These are phyloP conservation scores for Malus hybrid DNA, from an alignment of 331 rosid species.

Conservation along the genomic window DNA sequence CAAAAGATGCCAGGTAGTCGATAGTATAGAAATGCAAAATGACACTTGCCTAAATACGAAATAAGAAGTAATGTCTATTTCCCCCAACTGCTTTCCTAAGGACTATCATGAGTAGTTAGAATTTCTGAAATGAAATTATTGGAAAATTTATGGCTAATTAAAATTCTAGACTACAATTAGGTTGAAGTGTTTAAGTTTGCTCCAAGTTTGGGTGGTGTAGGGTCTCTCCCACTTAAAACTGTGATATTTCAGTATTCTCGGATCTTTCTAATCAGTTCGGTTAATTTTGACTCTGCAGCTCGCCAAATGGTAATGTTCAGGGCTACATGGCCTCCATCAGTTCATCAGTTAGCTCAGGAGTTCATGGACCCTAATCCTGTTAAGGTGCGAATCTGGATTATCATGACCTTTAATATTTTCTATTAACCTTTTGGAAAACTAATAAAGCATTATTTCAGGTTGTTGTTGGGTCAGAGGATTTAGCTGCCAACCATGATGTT, in stretches of 20 bases:
- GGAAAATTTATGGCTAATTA: background rate
- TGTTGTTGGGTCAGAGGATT: conserved; percentile 95
- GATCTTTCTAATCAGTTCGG: background rate
- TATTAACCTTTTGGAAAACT: background rate
- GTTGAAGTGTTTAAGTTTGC: background rate
- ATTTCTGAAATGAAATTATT: background rate
- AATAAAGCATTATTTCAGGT: conserved; percentile 48
- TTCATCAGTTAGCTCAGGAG: conserved; percentile 90
- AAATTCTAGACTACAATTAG: background rate
- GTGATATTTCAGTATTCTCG: background rate
- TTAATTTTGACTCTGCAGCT: conserved; percentile 32
- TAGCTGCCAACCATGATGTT: conserved; percentile 96
- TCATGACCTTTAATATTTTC: conserved; percentile 5
- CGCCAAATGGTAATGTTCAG: conserved; percentile 99
- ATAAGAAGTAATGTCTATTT: background rate
- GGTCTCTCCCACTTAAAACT: no score
- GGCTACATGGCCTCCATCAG: conserved; percentile 89
- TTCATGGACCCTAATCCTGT: conserved; percentile 96
- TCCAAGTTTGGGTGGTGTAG: background rate
- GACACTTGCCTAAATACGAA: background rate
- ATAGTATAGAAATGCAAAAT: background rate
- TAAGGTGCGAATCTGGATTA: conserved; percentile 46
- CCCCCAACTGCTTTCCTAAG: background rate
- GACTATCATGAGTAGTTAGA: background rate
- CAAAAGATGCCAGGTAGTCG: background rate